These are phyloP conservation scores for Xylaria nigripes DNA, from an alignment of 495 filamentous ascomycete genomes.

Conservation along the genomic window DNA sequence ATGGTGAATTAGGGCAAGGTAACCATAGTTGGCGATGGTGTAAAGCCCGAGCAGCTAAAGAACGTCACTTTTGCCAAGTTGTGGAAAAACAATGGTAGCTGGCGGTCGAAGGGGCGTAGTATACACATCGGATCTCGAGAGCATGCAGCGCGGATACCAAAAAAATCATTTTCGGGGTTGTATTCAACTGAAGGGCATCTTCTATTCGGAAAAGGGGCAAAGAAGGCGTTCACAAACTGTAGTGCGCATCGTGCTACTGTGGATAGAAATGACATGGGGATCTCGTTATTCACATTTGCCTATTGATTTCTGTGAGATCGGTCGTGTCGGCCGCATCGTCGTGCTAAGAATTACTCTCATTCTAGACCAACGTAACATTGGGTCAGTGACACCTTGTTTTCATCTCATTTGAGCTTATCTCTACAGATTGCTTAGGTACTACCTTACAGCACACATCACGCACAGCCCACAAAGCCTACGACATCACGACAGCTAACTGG, in stretches of 20 bases:
- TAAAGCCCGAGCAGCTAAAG: not conserved
- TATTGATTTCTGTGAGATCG: too few relatives aligned
- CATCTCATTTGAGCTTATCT: too few relatives aligned
- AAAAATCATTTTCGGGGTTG: not conserved
- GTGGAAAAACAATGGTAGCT: not conserved
- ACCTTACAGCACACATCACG: too few relatives aligned
- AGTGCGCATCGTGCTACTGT: not conserved
- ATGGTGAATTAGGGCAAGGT: not conserved
- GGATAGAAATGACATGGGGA: not conserved
- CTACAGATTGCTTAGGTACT: too few relatives aligned
- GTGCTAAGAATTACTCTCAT: too few relatives aligned
- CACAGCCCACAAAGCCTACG: too few relatives aligned
- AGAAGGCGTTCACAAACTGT: not conserved
- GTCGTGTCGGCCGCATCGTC: too few relatives aligned
- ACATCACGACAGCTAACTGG: constrained; percentile 38
- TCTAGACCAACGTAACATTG: too few relatives aligned
- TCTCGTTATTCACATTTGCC: too few relatives aligned
- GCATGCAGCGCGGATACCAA: not conserved
- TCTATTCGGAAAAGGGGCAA: not conserved
- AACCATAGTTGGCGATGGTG: not conserved
- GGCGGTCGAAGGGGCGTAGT: not conserved
- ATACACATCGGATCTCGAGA: not conserved
- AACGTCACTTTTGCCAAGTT: not conserved
- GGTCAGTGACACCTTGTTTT: too few relatives aligned
- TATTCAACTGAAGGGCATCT: not conserved